Base-by-base conservation (phyloP, 2,329 filamentous ascomycete genomes). In the Stemphylium beticola region DNA sequence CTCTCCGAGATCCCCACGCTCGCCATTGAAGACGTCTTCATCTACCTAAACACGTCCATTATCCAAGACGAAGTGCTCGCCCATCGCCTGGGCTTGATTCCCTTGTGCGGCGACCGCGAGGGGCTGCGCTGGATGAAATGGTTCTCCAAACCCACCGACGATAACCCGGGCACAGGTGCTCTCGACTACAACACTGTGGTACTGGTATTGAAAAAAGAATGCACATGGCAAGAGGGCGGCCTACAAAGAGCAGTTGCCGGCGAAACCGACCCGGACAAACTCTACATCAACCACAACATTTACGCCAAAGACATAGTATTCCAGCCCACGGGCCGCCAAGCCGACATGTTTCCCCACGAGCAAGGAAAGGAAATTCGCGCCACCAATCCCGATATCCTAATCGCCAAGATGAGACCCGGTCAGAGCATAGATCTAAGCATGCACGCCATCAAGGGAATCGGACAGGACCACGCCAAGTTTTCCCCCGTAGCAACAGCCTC, bases 21-120 rank as follows among this genome's bases (percentile, higher is more conserved):
- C 40, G 95, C 96, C 64, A 93, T 99, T 69, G 95, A 99, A 81
- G 88, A 87, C 60, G 91, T 96, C 73, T 99, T 90, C 79, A 87
- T 98, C 61, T 85, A 91, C 74, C 96, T 97, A 82, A 99, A 99
- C 82, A 98, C 93, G 45, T 96, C 92, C 4, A 92, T 99, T 32
- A 95, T 99, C 69, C 93, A 98, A 76, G 95, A 99, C 74, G 95
- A 99, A 80, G 93, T 99, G 4, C 87, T 99, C 46, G 89, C 93
- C 14, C 91, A 95, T 75, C 85, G 95, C 39, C 82, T 99, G 29
- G 95, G 95, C 55, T 85, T 99, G 40, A 89, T 99, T 49, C 95
- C 96, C 15, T 88, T 99, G 65, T 89, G 88, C 62, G 95, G 91
- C 63, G 85, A 87, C 57, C 85, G 87, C 61, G 83, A 90, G 50